Base-by-base conservation (phyloP, 768 basidiomycete species). In the Hemileccinum impolitum region DNA sequence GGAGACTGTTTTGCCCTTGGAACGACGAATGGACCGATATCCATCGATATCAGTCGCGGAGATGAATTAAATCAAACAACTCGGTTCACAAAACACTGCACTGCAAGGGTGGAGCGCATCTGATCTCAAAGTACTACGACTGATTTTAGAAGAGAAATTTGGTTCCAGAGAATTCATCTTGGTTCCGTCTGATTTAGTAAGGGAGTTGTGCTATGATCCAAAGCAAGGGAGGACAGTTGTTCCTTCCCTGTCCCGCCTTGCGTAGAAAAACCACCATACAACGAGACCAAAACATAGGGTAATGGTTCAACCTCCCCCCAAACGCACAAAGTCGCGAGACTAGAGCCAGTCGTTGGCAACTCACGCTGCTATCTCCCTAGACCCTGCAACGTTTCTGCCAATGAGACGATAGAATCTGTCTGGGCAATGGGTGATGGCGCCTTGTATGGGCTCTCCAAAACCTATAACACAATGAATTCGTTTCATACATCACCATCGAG, bases 361-460 rank as follows among this genome's bases (percentile, higher is more conserved):
- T 19, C 35, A 43, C 9, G 14, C 46, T 21, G 37, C 41, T 51
- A 60, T 42, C 42, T 60, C 39, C 58, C 61, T 18, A 63, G 42
- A 28, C 10, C 28, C 15, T 39, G 57, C 60, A 63, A 62, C n/a
- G 42, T 39, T 38, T 62, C 47, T 28, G 48, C 55, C 43, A 65
- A 37, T n/a, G 25, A 47, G 23, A 41, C 41, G 10, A 55, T 43
- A 12, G 44, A 34, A 17, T 57, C 60, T n/a, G 17, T 13, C 41
- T 43, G 34, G 3, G 50, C 10, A 26, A 15, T 19, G 18, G 39
- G 17, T 6, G 17, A 11, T 8, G 46, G 47, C 10, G 2, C 14
- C 3, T 8, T 31, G 12, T 40, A 4, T 15, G 57, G 6, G 8
- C 50, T 57, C 36, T 49, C 47, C 34, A 62, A 41, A 14, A 30